phyloP scores from a whole-genome alignment of 208 protist species.

The Crithidia fasciculata region DNA sequence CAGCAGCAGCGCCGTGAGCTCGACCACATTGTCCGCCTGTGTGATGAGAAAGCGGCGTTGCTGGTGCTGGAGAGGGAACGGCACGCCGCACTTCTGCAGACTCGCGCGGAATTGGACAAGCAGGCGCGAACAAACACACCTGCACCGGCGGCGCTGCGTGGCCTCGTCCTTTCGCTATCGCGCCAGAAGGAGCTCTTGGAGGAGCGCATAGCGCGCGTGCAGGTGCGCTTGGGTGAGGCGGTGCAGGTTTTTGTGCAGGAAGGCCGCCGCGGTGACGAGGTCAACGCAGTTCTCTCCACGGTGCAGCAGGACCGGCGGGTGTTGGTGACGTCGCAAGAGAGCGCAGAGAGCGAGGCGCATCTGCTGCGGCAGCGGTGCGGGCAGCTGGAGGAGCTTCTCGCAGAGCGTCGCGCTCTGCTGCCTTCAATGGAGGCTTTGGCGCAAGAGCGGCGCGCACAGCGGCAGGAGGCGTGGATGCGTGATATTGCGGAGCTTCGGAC shows the following conservation, averaged over 20 bases:
- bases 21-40: conserved; percentile 19
- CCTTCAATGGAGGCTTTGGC: conserved; percentile 28
- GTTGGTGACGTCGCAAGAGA: conserved; percentile 21
- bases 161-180: conserved; percentile 31
- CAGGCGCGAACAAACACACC: conserved; percentile 16
- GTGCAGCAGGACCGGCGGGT: conserved; percentile 12
- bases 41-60: conserved; percentile 34
- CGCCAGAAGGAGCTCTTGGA: conserved; percentile 41
- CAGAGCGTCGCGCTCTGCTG: conserved; percentile 21
- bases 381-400: conserved; percentile 26
- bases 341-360: conserved; percentile 17
- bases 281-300: conserved; percentile 30
- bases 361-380: conserved; percentile 26
- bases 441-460: conserved; percentile 29
- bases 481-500: conserved; percentile 30
- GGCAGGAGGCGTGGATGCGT: conserved; percentile 27
- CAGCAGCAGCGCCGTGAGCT: conserved; percentile 24
- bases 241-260: conserved; percentile 46
- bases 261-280: conserved; percentile 35
- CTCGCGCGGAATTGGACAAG: conserved; percentile 24
- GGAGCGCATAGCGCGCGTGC: conserved; percentile 41
- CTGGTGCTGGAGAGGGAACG: conserved; percentile 31
- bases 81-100: conserved; percentile 30
- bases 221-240: conserved; percentile 24
- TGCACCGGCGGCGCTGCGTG: conserved; percentile 33